A percentile compares a stretch with the other conserved stretches of the same genome.
These are phyloP conservation scores for Nicotiana attenuata DNA, from an alignment of 257 asterid genomes.

Conservation along the genomic window DNA sequence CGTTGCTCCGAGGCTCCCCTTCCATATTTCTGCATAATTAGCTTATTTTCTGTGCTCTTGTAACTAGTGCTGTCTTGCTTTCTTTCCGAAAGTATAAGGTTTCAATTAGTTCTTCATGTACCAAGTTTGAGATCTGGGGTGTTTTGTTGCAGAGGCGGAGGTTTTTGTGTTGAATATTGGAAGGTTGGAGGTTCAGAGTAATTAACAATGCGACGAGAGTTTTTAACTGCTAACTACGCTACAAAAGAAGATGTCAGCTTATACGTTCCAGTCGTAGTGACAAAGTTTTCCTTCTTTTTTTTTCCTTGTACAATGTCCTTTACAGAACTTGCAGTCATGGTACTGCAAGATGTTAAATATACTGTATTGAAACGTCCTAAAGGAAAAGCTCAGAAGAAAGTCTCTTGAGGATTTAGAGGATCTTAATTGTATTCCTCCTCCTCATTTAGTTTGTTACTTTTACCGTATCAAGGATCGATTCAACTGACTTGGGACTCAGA, in stretches of 20 bases:
- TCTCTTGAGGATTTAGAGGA: neutral
- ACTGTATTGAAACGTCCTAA: neutral
- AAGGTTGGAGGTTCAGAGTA: constrained; percentile 7
- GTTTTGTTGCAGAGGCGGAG: constrained; percentile 40
- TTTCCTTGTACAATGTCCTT: neutral
- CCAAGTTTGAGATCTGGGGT: neutral
- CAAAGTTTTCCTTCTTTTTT: constrained; percentile 1
- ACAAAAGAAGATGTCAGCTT: neutral
- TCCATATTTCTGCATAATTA: neutral
- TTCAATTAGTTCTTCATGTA: neutral
- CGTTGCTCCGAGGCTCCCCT: too few relatives aligned
- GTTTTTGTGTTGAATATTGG: constrained; percentile 43
- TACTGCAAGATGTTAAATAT: neutral
- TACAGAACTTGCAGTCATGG: constrained; percentile 8
- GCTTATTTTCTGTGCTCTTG: neutral
- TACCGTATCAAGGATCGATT: neutral
- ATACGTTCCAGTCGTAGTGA: constrained; percentile 10
- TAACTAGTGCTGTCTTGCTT: neutral
- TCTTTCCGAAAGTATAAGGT: neutral
- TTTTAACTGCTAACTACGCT: constrained; percentile 15
- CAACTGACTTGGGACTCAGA: too few relatives aligned
- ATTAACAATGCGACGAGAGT: neutral
- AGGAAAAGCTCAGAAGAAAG: constrained; percentile 14
- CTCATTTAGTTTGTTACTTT: neutral
- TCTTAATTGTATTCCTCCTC: neutral